Percentiles rank a stretch among this genome's conserved stretches.
These are phyloP conservation scores for Flaveria bidentis DNA, from an alignment of 129 eudicot genomes.

Conservation along the genomic window DNA sequence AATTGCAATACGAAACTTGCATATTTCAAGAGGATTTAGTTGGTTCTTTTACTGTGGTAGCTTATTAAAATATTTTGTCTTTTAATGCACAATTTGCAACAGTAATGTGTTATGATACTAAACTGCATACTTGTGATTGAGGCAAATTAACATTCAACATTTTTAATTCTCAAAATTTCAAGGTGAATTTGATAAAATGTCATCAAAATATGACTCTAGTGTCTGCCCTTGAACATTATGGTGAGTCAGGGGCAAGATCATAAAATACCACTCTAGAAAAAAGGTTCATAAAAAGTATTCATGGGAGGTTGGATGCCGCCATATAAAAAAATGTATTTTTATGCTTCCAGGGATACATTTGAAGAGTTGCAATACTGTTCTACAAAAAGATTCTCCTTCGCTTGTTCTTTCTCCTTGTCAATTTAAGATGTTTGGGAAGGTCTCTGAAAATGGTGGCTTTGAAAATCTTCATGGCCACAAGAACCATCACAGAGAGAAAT, in stretches of 20 bases:
- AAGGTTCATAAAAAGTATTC: background rate
- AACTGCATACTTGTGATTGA: background rate
- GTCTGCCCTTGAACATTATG: constrained; percentile 1
- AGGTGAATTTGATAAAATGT: constrained; percentile 10
- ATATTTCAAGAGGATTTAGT: background rate
- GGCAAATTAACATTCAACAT: background rate
- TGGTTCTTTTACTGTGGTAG: background rate
- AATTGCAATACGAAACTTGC: background rate
- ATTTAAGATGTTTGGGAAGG: constrained; percentile 46
- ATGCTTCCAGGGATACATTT: constrained; percentile 74
- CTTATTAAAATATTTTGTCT: background rate
- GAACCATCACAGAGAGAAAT: constrained; percentile 29
- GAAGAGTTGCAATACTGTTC: constrained; percentile 41
- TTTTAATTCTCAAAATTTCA: constrained; percentile 4
- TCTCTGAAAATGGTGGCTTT: constrained; percentile 41
- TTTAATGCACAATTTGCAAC: constrained; percentile 1
- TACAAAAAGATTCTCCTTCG: constrained; percentile 57
- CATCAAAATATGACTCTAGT: background rate
- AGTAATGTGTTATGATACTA: constrained; percentile 16
- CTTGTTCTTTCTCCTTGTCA: constrained; percentile 72
- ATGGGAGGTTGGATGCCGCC: background rate
- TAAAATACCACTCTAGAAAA: background rate
- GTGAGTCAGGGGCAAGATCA: background rate
- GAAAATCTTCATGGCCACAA: constrained; percentile 42
- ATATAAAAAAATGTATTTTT: constrained; percentile 19